These are phyloP conservation scores for Scutellaria barbata DNA, from an alignment of 257 asterid species.

Conservation along the genomic window DNA sequence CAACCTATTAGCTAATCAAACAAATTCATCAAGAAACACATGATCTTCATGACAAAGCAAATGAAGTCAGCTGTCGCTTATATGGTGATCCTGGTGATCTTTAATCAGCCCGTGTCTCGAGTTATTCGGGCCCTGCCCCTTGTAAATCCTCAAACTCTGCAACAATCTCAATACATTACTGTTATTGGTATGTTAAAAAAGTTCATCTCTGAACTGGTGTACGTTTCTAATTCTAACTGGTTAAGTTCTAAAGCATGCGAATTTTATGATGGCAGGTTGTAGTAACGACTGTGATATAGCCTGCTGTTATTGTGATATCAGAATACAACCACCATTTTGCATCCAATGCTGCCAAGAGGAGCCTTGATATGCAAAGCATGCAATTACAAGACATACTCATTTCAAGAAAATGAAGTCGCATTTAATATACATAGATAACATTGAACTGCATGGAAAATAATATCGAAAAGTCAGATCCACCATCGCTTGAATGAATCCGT, in stretches of 20 bases:
- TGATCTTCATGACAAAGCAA: constrained; percentile 25
- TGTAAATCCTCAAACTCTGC: constrained; percentile 42
- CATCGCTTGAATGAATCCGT: neutral
- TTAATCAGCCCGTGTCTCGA: constrained; percentile 20
- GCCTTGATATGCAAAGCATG: constrained; percentile 35
- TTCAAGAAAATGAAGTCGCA: neutral
- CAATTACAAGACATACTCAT: neutral
- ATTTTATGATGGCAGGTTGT: constrained; percentile 42
- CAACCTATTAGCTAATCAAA: constrained; percentile 36
- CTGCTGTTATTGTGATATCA: constrained; percentile 58
- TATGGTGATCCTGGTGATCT: constrained; percentile 33
- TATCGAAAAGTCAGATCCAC: neutral
- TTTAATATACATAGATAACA: neutral
- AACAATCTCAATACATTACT: constrained; percentile 35
- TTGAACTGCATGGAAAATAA: neutral
- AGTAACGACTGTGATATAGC: constrained; percentile 52
- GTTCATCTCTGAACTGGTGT: neutral
- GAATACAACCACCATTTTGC: constrained; percentile 52
- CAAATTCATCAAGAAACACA: neutral
- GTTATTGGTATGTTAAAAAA: constrained; percentile 37
- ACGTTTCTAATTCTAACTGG: neutral
- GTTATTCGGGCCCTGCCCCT: constrained; percentile 36
- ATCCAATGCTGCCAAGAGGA: constrained; percentile 49
- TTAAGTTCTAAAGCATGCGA: neutral
- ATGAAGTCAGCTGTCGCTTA: constrained; percentile 13